phyloP scores from a whole-genome alignment of 805 yeast species.

The Scheffersomyces stipitis region DNA sequence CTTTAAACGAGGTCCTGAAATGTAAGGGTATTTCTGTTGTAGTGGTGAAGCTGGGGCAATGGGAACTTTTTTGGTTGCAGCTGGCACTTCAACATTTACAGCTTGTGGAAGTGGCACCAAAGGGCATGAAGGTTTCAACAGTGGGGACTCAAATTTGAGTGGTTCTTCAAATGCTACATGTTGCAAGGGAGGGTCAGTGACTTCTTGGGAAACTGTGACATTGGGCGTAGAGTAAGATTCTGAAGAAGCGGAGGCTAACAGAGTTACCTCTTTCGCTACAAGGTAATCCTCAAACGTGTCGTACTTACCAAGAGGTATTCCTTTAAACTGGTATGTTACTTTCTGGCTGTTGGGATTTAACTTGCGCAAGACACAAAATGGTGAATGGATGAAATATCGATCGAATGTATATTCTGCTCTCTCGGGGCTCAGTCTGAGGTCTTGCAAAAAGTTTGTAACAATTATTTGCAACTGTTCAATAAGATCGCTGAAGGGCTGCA shows the following conservation, averaged over 20 bases:
- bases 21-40: background rate
- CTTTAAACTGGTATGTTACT: slow-evolving; percentile 11
- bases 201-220: too few relatives aligned
- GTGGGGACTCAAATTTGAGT: background rate
- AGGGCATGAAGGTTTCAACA: too few relatives aligned
- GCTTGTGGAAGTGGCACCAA: too few relatives aligned
- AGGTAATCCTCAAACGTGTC: slow-evolving; percentile 20
- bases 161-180: background rate
- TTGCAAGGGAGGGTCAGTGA: background rate
- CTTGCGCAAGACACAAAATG: slow-evolving; percentile 24
- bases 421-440: slow-evolving; percentile 18
- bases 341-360: slow-evolving; percentile 11
- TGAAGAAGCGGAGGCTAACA: too few relatives aligned
- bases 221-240: too few relatives aligned
- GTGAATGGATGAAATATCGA: slow-evolving; percentile 36
- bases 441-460: too few relatives aligned
- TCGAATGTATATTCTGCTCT: slow-evolving; percentile 40
- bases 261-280: background rate
- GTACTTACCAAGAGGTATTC: slow-evolving; percentile 9
- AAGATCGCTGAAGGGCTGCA: too few relatives aligned
- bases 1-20: background rate
- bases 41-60: background rate
- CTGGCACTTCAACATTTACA: background rate
- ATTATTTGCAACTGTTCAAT: too few relatives aligned
- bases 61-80: background rate